Conservation (phyloP, 2,329 filamentous ascomycete genomes). For the Xylariaceae sp. region DNA sequence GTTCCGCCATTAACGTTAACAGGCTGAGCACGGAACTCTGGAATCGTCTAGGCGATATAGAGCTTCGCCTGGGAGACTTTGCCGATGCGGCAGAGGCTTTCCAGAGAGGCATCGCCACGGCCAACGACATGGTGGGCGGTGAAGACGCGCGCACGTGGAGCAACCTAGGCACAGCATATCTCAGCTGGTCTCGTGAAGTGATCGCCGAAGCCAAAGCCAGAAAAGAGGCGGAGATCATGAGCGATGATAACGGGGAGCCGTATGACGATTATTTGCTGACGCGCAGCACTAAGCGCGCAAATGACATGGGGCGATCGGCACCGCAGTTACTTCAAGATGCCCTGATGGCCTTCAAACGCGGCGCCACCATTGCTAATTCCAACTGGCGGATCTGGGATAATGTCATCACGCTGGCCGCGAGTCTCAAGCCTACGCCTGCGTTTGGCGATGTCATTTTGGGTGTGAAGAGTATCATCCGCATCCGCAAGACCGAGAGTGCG, state of each 20-base stretch:
- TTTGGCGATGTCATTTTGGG: slow-evolving; percentile 71
- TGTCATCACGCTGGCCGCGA: slow-evolving; percentile 78
- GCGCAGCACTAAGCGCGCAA: slow-evolving; percentile 29
- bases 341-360: slow-evolving; percentile 79
- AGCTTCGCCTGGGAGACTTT: slow-evolving; percentile 71
- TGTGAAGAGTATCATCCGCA: slow-evolving; percentile 66
- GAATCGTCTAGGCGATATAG: slow-evolving; percentile 86
- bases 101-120: slow-evolving; percentile 66
- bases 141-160: slow-evolving; percentile 91
- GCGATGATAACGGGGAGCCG: slow-evolving; percentile 15
- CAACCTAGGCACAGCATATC: slow-evolving; percentile 81
- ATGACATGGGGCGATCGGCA: slow-evolving; percentile 44
- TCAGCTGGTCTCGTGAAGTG: slow-evolving; percentile 58
- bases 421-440: slow-evolving; percentile 63
- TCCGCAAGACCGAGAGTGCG: slow-evolving; percentile 71
- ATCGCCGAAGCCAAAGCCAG: slow-evolving; percentile 34
- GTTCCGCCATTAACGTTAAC: slow-evolving; percentile 70
- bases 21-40: slow-evolving; percentile 77
- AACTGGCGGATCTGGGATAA: slow-evolving; percentile 97
- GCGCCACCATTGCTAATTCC: slow-evolving; percentile 73
- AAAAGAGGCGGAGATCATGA: slow-evolving; percentile 11
- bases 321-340: slow-evolving; percentile 62
- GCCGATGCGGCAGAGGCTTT: slow-evolving; percentile 78
- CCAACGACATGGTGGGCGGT: slow-evolving; percentile 61
- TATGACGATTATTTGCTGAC: slow-evolving; percentile 25